These are phyloP conservation scores for Chlorociboria aeruginascens DNA, from an alignment of 495 filamentous ascomycete genomes.

Conservation along the genomic window DNA sequence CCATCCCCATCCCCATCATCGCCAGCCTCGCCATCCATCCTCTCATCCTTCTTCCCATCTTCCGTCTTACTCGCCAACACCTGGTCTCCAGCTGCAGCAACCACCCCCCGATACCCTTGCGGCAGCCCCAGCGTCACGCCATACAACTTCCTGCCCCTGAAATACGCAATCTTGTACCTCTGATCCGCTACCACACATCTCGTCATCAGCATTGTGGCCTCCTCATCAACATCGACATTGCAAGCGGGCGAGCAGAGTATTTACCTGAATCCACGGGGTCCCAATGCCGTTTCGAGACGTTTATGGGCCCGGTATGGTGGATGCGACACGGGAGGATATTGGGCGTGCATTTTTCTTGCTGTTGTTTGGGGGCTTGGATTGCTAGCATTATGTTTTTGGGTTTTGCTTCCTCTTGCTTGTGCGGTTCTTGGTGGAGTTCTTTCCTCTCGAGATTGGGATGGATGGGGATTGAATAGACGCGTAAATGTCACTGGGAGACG, in stretches of 20 bases:
- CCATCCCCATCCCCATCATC: conserved; percentile 18
- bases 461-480: too few species aligned
- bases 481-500: too few species aligned
- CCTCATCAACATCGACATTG: background rate
- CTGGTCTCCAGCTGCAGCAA: conserved; percentile 23
- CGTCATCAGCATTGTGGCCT: background rate
- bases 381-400: conserved; percentile 10
- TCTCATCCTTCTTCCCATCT: conserved; percentile 1
- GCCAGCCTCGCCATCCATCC: conserved; percentile 17
- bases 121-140: conserved; percentile 59
- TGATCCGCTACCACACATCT: background rate
- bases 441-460: too few species aligned
- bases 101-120: conserved; percentile 57
- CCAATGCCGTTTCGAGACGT: conserved; percentile 63
- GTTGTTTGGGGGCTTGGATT: conserved; percentile 14
- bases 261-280: conserved; percentile 29
- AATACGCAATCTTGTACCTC: conserved; percentile 45
- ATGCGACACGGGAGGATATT: conserved; percentile 81
- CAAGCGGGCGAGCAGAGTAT: conserved; percentile 7
- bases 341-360: conserved; percentile 40
- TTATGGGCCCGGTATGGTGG: conserved; percentile 62
- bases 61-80: conserved; percentile 23
- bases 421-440: too few species aligned
- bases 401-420: background rate
- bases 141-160: conserved; percentile 72